phyloP scores from a whole-genome alignment of 2,329 filamentous ascomycete genomes.

The Paracorniculantispora psalliotae region DNA sequence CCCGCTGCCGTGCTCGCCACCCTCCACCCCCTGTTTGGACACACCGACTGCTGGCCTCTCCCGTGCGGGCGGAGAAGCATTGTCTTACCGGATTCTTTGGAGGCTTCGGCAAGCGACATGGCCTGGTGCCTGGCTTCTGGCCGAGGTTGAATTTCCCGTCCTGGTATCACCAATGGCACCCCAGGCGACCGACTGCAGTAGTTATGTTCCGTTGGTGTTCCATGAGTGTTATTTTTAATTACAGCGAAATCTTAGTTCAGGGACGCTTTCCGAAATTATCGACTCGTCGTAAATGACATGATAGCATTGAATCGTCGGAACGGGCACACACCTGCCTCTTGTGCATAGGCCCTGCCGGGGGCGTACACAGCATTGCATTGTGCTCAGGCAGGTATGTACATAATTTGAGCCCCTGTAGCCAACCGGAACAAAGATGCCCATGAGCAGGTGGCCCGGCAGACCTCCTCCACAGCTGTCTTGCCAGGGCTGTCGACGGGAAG shows the following conservation, averaged over 20 bases:
- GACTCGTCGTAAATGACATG: constrained; percentile 1
- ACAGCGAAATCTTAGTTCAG: not conserved
- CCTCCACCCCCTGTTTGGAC: not conserved
- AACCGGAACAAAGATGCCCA: constrained; percentile 6
- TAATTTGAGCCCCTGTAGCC: constrained; percentile 1
- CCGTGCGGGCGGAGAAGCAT: constrained; percentile 4
- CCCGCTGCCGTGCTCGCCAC: not conserved
- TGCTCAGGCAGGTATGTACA: constrained; percentile 1
- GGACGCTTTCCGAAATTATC: not conserved
- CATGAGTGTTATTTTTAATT: not conserved
- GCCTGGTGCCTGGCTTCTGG: not conserved
- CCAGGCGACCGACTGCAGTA: not conserved
- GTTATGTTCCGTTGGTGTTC: not conserved
- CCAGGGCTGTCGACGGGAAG: not conserved
- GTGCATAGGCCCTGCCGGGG: not conserved
- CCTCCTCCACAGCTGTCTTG: constrained; percentile 2
- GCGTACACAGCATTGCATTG: not conserved
- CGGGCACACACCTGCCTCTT: not conserved
- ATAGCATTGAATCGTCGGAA: constrained; percentile 6
- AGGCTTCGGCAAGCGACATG: constrained; percentile 9
- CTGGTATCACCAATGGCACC: not conserved
- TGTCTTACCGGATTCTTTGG: not conserved
- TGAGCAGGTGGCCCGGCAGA: not conserved
- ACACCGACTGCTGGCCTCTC: constrained; percentile 1
- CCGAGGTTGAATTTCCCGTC: not conserved